Conservation (phyloP, 805 yeast species). For the Monosporozyma servazzii region DNA sequence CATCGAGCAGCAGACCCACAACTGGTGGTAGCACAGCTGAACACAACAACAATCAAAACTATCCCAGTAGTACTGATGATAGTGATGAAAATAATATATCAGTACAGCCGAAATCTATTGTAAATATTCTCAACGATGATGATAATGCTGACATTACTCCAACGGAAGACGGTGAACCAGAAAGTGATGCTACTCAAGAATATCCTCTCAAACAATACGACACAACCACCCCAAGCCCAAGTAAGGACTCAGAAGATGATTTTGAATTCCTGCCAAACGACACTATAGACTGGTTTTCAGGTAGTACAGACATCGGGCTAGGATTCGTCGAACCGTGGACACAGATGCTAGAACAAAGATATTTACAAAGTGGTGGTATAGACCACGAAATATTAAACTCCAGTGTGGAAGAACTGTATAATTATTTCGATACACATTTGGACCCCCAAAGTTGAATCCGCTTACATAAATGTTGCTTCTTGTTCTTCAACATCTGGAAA, state of each 20-base stretch:
- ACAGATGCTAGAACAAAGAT: slow-evolving; percentile 65
- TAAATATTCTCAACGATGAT: background rate
- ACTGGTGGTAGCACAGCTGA: background rate
- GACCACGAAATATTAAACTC: background rate
- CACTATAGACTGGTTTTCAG: slow-evolving; percentile 43
- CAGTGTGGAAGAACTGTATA: background rate
- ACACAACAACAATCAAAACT: background rate
- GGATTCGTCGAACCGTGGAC: slow-evolving; percentile 73
- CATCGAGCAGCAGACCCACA: background rate
- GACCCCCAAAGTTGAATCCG: background rate
- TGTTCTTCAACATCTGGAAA: background rate
- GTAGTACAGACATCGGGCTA: slow-evolving; percentile 42
- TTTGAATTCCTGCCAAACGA: slow-evolving; percentile 15
- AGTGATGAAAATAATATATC: background rate
- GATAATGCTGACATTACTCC: background rate
- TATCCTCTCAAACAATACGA: background rate
- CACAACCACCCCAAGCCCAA: background rate
- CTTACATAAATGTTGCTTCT: background rate
- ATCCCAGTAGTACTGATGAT: background rate
- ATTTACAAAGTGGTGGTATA: slow-evolving; percentile 29
- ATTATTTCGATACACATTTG: background rate
- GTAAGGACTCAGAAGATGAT: background rate
- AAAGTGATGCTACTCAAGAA: background rate
- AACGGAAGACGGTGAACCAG: background rate
- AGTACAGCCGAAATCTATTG: background rate